Percentiles rank a stretch among this genome's conserved stretches.
phyloP scores from a whole-genome alignment of 2,329 filamentous ascomycete species.

The Colletotrichum incanum region DNA sequence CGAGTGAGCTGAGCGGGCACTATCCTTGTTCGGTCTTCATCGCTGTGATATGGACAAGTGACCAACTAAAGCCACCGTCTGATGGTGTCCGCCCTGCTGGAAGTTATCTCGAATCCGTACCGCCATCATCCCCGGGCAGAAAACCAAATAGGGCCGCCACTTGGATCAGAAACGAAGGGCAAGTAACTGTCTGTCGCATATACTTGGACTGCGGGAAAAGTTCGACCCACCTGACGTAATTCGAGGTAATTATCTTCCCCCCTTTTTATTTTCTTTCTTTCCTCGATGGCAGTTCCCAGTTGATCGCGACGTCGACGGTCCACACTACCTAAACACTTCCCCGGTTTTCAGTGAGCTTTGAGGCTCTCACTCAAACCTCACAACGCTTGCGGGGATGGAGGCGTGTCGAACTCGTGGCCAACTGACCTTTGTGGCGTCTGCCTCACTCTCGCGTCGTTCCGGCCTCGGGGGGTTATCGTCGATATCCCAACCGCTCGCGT shows the following conservation, averaged over 20 bases:
- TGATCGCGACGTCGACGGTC: not conserved
- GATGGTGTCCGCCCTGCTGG: constrained; percentile 12
- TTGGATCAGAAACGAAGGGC: constrained; percentile 1
- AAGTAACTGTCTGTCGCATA: not conserved
- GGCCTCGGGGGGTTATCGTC: not conserved
- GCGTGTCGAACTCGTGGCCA: not conserved
- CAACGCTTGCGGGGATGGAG: not conserved
- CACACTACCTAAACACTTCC: not conserved
- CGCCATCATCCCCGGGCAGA: constrained; percentile 16
- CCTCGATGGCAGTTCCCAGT: not conserved
- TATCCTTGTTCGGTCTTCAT: not conserved
- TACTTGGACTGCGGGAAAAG: constrained; percentile 17
- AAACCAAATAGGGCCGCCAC: too few species aligned
- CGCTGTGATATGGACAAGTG: not conserved
- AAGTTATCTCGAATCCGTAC: not conserved
- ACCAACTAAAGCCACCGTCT: constrained; percentile 27
- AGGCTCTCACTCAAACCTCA: constrained; percentile 1
- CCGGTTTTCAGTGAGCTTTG: not conserved
- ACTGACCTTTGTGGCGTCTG: constrained; percentile 2
- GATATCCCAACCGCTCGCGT: constrained; percentile 1
- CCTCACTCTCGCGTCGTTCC: constrained; percentile 8
- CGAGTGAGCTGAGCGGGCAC: constrained; percentile 21
- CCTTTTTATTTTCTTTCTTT: not conserved
- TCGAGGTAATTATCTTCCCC: constrained; percentile 30
- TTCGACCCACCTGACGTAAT: constrained; percentile 41